These are phyloP conservation scores for Pyrenula massariospora DNA, from an alignment of 495 filamentous ascomycete genomes.

Conservation along the genomic window DNA sequence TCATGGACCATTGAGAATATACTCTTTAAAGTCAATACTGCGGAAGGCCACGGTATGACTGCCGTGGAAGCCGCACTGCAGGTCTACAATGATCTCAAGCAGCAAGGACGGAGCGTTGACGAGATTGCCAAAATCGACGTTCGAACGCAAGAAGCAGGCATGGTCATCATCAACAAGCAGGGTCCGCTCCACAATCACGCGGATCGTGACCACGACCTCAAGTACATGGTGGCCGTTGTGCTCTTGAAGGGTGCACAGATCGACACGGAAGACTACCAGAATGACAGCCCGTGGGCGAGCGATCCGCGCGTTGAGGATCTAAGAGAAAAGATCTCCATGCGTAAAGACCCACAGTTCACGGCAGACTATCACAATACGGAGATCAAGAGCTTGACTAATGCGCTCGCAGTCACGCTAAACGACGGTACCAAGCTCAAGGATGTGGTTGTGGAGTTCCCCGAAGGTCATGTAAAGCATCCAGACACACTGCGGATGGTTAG, in stretches of 20 bases:
- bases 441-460: conserved; percentile 85
- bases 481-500: conserved; percentile 96
- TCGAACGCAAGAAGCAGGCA: conserved; percentile 94
- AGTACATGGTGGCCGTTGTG: conserved; percentile 97
- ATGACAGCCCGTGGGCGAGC: conserved; percentile 81
- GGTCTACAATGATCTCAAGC: conserved; percentile 70
- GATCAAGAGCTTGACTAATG: conserved; percentile 93
- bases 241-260: conserved; percentile 76
- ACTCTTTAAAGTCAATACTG: conserved; percentile 98
- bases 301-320: conserved; percentile 81
- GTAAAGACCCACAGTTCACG: conserved; percentile 93
- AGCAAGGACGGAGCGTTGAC: conserved; percentile 77
- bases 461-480: conserved; percentile 87
- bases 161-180: conserved; percentile 99
- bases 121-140: conserved; percentile 90
- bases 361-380: conserved; percentile 84
- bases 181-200: conserved; percentile 99
- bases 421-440: conserved; percentile 91
- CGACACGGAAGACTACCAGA: conserved; percentile 81
- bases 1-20: conserved; percentile 99
- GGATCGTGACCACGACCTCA: conserved; percentile 97
- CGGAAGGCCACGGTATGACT: conserved; percentile 98
- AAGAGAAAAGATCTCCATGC: conserved; percentile 81
- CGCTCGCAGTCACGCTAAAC: conserved; percentile 81
- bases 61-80: conserved; percentile 89